Percentiles rank a stretch among this genome's conserved stretches.
phyloP scores from a whole-genome alignment of 768 basidiomycete species.

The Termitomyces sp. region DNA sequence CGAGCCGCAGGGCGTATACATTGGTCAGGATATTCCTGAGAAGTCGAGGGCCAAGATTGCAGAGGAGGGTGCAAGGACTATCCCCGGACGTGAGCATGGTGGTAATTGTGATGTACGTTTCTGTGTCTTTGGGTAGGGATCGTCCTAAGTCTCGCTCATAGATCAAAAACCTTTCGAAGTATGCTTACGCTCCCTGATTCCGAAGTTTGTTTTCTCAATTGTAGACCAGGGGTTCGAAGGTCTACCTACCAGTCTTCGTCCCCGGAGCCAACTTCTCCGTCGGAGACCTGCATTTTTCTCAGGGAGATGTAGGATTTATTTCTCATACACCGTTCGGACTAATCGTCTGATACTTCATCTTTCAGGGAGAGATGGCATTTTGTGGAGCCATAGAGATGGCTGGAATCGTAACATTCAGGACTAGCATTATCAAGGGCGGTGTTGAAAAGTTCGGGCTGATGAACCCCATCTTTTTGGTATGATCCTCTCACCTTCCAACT shows the following conservation, averaged over 20 bases:
- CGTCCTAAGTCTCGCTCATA: constrained; percentile 22
- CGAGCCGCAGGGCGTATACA: constrained; percentile 56
- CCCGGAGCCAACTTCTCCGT: constrained; percentile 76
- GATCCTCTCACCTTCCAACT: constrained; percentile 9
- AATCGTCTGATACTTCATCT: background rate
- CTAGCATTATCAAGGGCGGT: constrained; percentile 72
- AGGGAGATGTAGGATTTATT: constrained; percentile 55
- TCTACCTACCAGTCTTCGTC: constrained; percentile 77
- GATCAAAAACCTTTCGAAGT: constrained; percentile 78
- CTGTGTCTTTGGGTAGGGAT: background rate
- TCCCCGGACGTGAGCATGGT: constrained; percentile 78
- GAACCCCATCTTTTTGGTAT: constrained; percentile 73
- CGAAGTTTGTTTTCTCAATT: background rate
- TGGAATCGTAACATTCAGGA: constrained; percentile 70
- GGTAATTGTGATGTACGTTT: constrained; percentile 68
- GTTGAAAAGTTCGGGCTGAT: constrained; percentile 71
- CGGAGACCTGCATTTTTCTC: constrained; percentile 78
- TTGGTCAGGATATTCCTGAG: constrained; percentile 60
- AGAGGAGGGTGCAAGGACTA: constrained; percentile 68
- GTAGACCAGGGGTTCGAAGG: constrained; percentile 62
- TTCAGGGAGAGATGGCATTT: constrained; percentile 68
- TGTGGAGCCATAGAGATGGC: constrained; percentile 83
- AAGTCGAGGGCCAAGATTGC: constrained; percentile 53
- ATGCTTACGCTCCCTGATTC: background rate
- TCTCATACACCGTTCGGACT: constrained; percentile 2